Evolutionary conservation across 1,284 basidiomycete genomes (phyloP), one percentile per base, ranked within the genome.

Genomic region (Volvariella surrecta): DNA sequence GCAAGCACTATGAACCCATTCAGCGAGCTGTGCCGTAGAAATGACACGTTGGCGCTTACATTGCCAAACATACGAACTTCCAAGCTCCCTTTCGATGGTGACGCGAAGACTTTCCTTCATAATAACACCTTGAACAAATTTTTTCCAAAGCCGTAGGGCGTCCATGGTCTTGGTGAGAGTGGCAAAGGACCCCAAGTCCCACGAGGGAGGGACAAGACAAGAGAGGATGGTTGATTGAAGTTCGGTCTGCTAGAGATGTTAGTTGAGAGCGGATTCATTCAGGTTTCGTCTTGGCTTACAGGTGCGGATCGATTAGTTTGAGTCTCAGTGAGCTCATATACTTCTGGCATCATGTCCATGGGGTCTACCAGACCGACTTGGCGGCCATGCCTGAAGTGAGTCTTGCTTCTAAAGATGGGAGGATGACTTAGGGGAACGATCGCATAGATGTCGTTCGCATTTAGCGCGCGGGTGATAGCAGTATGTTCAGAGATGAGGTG

Each of bases 21-120:
- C 38, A 30, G 28, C 15, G 7, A n/a, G n/a, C n/a, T n/a, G n/a
- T n/a, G n/a, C n/a, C n/a, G 37, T 19, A 16, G 21, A 19, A 39
- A 24, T 20, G 42, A 24, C 10, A 51, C 9, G 9, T 31, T 9
- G 30, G 30, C 30, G 30, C 64, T 41, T 48, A 73, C 72, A 57
- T 59, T 76, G 73, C 64, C 71, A 73, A 16, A 65, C 56, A 35
- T 61, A 61, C 6, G 73, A 76, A 48, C 71, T 74, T 18, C 50
- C 51, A 22, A 76, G 57, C 49, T 74, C 72, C 16, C 62, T 60
- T 39, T 62, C 57, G 35, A 76, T 70, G 3, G 50, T 52, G 11
- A 63, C 53, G 32, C 59, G 56, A 11, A 69, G 56, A 13, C 55
- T 54, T 41, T 62, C 54, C 18, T 62, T 52, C 32, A 73, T 59